Conservation (phyloP, 371 early-diverging fungal species). For the Syncephalastrum contaminatum region DNA sequence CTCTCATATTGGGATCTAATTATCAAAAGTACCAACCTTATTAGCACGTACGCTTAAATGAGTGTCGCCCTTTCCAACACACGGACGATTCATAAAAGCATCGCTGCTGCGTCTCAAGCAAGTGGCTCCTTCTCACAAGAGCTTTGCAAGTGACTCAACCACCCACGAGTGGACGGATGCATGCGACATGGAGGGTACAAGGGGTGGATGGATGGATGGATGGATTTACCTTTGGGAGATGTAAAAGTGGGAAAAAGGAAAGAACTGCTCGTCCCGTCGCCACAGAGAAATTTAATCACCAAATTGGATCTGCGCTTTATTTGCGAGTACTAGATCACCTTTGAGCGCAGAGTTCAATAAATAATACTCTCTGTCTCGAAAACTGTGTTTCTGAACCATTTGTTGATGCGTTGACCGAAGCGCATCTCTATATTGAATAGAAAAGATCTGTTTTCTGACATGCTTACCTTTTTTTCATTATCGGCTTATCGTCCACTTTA, state of each 20-base stretch:
- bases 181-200: no score
- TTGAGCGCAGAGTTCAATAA: no score
- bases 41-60: conserved; percentile 19
- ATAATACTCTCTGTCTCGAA: no score
- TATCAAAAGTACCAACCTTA: no score
- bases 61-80: conserved; percentile 12
- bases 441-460: no score
- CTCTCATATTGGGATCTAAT: conserved; percentile 1
- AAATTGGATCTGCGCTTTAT: neutral
- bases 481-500: no score
- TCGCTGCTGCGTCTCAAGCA: conserved; percentile 11
- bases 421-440: no score
- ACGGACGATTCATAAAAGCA: conserved; percentile 15
- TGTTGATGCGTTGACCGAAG: no score
- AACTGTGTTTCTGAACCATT: no score
- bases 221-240: conserved; percentile 5
- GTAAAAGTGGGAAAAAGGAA: neutral
- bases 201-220: conserved; percentile 10
- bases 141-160: conserved; percentile 12
- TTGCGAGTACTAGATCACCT: no score
- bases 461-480: no score
- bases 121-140: conserved; percentile 7
- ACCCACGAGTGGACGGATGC: conserved; percentile 9
- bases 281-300: neutral
- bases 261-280: neutral